phyloP scores from a whole-genome alignment of 305 asterid species.

The Ajuga reptans region DNA sequence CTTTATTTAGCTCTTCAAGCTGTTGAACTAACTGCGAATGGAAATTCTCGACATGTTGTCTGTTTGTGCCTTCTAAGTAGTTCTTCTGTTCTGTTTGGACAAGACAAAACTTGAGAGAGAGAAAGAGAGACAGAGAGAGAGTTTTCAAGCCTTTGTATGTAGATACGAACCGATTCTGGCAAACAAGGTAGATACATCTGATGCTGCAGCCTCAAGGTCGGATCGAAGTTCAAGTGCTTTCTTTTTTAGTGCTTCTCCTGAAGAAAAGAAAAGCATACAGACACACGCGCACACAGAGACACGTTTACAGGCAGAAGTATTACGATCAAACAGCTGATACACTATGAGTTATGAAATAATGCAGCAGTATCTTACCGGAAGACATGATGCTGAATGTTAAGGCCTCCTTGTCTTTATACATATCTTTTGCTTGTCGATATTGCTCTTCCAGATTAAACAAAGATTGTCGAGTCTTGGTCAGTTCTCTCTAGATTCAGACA shows the following conservation, averaged over 20 bases:
- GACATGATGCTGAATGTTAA: slow-evolving; percentile 30
- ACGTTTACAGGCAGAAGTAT: neutral
- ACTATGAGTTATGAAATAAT: neutral
- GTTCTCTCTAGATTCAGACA: slow-evolving; percentile 37
- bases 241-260: slow-evolving; percentile 39
- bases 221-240: slow-evolving; percentile 49
- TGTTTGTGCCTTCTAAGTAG: slow-evolving; percentile 37
- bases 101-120: neutral
- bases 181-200: slow-evolving; percentile 36
- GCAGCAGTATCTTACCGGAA: slow-evolving; percentile 33
- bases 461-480: slow-evolving; percentile 31
- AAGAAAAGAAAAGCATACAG: neutral
- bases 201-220: slow-evolving; percentile 46
- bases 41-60: slow-evolving; percentile 27
- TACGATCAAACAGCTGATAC: neutral
- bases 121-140: no score
- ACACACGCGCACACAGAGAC: no score
- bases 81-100: slow-evolving; percentile 37
- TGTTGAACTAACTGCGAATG: slow-evolving; percentile 38
- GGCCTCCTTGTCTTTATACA: slow-evolving; percentile 35
- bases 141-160: neutral
- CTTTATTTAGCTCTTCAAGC: slow-evolving; percentile 36
- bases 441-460: slow-evolving; percentile 36
- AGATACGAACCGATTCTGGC: slow-evolving; percentile 34
- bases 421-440: slow-evolving; percentile 27